Percentiles rank a stretch among this genome's conserved stretches.
Evolutionary conservation across 768 basidiomycete genomes (phyloP).

Genomic region (Tulasnella sp.): DNA sequence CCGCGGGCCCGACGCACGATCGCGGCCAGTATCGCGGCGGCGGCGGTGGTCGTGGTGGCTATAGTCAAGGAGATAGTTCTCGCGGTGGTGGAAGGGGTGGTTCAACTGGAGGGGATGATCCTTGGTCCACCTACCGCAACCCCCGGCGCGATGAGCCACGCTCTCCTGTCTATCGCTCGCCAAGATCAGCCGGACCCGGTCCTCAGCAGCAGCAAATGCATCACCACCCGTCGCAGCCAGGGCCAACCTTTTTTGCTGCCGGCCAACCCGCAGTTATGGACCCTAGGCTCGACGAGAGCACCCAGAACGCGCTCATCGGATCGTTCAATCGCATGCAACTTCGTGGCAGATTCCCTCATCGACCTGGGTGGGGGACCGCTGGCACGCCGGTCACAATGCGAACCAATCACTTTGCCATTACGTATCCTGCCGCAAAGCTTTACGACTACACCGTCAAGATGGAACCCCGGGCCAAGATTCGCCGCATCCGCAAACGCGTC

Average conservation of each 20-base stretch:
- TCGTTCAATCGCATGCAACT: slow-evolving; percentile 38
- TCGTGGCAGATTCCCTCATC: slow-evolving; percentile 46
- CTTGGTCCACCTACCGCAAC: neutral
- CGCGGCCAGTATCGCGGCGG: neutral
- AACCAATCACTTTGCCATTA: slow-evolving; percentile 61
- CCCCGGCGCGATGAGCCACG: neutral
- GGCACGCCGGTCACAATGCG: slow-evolving; percentile 52
- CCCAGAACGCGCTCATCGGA: slow-evolving; percentile 45
- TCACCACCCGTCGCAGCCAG: neutral
- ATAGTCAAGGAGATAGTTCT: neutral
- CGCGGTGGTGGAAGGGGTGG: neutral
- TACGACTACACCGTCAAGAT: slow-evolving; percentile 49
- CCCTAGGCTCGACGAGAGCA: slow-evolving; percentile 47
- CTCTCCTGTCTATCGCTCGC: neutral
- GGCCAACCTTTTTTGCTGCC: slow-evolving; percentile 15
- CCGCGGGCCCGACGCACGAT: neutral
- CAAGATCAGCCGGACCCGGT: neutral
- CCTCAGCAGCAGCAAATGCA: neutral
- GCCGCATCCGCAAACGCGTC: slow-evolving; percentile 49
- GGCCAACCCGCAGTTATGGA: slow-evolving; percentile 48
- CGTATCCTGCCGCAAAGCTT: slow-evolving; percentile 45
- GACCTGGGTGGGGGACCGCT: slow-evolving; percentile 55
- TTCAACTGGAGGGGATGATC: neutral
- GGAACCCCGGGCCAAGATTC: slow-evolving; percentile 40
- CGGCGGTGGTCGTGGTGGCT: neutral